phyloP scores from a whole-genome alignment of 306 rosid genomes.

The Dalbergia cochinchinensis region DNA sequence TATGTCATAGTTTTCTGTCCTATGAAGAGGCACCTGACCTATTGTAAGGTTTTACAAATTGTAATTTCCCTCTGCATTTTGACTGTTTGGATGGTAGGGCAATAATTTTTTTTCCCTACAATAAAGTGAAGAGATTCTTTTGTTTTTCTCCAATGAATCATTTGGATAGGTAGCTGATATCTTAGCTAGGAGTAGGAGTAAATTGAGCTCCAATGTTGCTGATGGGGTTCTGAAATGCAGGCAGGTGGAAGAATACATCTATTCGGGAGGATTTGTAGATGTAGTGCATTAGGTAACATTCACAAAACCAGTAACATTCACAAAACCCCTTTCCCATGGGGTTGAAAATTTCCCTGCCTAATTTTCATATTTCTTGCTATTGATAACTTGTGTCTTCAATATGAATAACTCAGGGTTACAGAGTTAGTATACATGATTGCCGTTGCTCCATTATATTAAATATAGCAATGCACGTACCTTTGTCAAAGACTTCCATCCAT shows the following conservation, averaged over 20 bases:
- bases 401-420: not conserved
- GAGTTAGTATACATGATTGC: not conserved
- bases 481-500: not conserved
- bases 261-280: no score
- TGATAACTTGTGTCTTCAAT: not conserved
- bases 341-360: not conserved
- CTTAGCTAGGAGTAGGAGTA: not conserved
- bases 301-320: no score
- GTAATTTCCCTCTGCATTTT: slow-evolving; percentile 4
- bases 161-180: slow-evolving; percentile 20
- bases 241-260: no score
- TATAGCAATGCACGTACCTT: not conserved
- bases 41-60: no score
- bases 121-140: not conserved
- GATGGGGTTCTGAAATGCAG: no score
- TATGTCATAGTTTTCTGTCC: not conserved
- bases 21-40: no score
- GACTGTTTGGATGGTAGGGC: not conserved
- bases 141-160: slow-evolving; percentile 11
- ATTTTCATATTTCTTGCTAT: not conserved
- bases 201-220: no score
- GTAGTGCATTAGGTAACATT: no score
- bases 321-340: no score
- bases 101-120: not conserved
- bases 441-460: not conserved